phyloP scores from a whole-genome alignment of 148 eudicot genomes.

The Silene conica region DNA sequence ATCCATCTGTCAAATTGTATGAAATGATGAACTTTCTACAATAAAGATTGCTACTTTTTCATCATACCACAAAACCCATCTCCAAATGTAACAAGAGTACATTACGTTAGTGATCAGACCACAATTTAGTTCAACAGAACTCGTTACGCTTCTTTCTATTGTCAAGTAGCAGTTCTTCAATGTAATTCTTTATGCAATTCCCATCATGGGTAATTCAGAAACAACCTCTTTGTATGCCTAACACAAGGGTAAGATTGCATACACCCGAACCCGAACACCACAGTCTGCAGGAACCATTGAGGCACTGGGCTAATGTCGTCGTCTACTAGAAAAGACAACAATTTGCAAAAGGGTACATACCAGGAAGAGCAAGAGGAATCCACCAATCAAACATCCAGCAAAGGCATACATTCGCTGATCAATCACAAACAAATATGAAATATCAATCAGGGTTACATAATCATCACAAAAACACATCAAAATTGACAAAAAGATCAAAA shows the following conservation, averaged over 20 bases:
- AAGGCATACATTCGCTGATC: conserved; percentile 68
- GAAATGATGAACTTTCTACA: background rate
- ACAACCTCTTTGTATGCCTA: too few species aligned
- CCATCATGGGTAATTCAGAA: too few species aligned
- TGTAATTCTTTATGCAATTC: too few species aligned
- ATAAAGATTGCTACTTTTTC: background rate
- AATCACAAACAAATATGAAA: background rate
- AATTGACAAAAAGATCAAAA: conserved; percentile 6
- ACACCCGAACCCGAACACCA: too few species aligned
- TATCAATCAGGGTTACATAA: background rate
- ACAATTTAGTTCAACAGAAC: too few species aligned
- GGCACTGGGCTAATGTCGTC: too few species aligned
- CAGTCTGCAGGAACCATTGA: too few species aligned
- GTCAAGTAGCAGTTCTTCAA: too few species aligned
- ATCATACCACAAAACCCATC: background rate
- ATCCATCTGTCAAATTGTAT: background rate
- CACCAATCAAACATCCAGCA: conserved; percentile 50
- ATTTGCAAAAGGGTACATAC: conserved; percentile 26
- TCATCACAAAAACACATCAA: background rate
- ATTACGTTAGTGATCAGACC: too few species aligned
- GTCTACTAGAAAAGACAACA: too few species aligned
- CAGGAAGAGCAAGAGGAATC: conserved; percentile 44
- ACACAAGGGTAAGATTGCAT: too few species aligned
- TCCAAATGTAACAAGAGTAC: background rate
- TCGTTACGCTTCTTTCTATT: too few species aligned